Conservation (phyloP, 1,284 basidiomycete genomes). For the Ustilago sp. region DNA sequence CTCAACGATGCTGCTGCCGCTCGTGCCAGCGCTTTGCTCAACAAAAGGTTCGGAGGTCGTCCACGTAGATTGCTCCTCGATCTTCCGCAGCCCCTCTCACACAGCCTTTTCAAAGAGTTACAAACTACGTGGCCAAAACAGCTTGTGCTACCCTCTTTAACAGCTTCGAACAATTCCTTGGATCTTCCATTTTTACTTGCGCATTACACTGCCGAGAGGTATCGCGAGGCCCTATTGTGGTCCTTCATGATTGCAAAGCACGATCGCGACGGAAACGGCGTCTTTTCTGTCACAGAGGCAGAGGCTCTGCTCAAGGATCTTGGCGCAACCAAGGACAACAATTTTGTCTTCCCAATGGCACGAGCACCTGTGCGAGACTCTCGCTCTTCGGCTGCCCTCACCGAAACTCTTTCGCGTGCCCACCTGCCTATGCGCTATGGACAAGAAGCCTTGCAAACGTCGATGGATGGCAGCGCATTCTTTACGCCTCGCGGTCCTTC, state of each 20-base stretch:
- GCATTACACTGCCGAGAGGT: conserved; percentile 27
- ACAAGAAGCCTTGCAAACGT: conserved; percentile 12
- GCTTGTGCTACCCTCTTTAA: neutral
- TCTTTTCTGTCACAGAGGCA: conserved; percentile 14
- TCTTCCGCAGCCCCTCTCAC: conserved; percentile 26
- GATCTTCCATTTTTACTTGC: conserved; percentile 25
- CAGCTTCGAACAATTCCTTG: neutral
- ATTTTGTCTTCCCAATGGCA: conserved; percentile 1
- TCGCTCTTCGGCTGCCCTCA: neutral
- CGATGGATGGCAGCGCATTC: conserved; percentile 20
- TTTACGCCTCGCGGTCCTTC: conserved; percentile 6
- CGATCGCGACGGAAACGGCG: conserved; percentile 30
- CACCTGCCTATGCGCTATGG: neutral
- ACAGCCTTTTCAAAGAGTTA: conserved; percentile 13
- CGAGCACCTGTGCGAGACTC: conserved; percentile 6
- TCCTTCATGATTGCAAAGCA: conserved; percentile 41
- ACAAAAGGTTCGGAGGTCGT: conserved; percentile 12
- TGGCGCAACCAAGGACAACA: neutral
- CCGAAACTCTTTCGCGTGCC: conserved; percentile 5
- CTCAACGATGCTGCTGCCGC: neutral
- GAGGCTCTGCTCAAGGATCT: conserved; percentile 27
- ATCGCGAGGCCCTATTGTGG: conserved; percentile 40
- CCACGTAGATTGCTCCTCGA: conserved; percentile 28
- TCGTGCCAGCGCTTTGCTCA: conserved; percentile 20
- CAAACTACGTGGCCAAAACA: conserved; percentile 19